These are phyloP conservation scores for Fagopyrum esculentum DNA, from an alignment of 148 eudicot genomes.

Conservation along the genomic window DNA sequence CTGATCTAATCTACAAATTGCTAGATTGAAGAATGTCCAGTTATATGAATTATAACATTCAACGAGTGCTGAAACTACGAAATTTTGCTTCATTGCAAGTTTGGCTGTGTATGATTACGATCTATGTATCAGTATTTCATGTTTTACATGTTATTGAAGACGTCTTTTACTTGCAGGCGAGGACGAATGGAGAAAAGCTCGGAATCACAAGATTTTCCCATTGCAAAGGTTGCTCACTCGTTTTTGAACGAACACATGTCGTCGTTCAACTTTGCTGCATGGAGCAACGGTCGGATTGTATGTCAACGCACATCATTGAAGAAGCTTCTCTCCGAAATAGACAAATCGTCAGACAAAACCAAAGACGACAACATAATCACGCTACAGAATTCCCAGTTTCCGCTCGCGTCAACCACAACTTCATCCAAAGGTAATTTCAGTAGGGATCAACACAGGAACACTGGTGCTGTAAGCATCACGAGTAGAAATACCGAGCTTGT, in stretches of 20 bases:
- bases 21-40: not conserved
- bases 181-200: constrained; percentile 86
- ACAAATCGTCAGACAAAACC: constrained; percentile 30
- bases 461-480: constrained; percentile 20
- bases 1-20: not conserved
- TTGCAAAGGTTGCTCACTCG: constrained; percentile 58
- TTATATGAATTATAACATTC: not conserved
- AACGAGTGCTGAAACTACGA: not conserved
- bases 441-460: constrained; percentile 29
- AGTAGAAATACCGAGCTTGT: constrained; percentile 44
- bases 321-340: constrained; percentile 38
- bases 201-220: constrained; percentile 59
- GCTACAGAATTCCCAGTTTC: constrained; percentile 46
- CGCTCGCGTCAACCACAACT: constrained; percentile 27
- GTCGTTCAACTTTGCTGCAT: constrained; percentile 67
- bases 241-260: constrained; percentile 51
- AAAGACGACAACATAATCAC: constrained; percentile 26
- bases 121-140: not conserved
- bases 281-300: constrained; percentile 86
- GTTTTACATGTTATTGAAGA: not conserved
- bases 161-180: constrained; percentile 39
- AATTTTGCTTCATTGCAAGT: not conserved
- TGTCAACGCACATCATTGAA: constrained; percentile 73
- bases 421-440: constrained; percentile 18
- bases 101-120: too few relatives aligned